Evolutionary conservation across 441 rosid genomes (phyloP), one percentile per base, ranked within the genome.

Genomic region (Syzygium syzygioides): DNA sequence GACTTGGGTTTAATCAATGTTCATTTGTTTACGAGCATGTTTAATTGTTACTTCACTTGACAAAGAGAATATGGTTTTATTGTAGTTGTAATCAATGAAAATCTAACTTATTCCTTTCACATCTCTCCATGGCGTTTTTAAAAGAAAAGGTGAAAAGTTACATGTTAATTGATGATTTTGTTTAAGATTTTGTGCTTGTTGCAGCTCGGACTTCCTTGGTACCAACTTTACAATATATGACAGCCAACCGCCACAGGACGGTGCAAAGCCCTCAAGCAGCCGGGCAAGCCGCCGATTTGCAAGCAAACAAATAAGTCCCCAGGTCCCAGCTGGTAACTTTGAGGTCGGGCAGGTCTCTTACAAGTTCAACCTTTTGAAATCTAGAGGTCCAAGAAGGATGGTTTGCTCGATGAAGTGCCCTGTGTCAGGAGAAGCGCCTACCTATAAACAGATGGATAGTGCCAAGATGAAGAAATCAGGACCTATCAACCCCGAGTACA

Each of bases 301-400:
- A 37, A 96, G 97, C 88, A 97, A 97, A 90, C 99, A 94, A 92
- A 96, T 96, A 91, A 95, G 98, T 90, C 99, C 99, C 71, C 98
- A 97, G 91, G 95, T 96, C 87, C 94, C 99, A 12, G 96, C 99
- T 7, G 98, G 98, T 59, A 97, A 94, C 94, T 97, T 96, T 89
- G 96, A 96, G 93, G 94, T 96, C 4, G 99, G 99, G 66, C 95
- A 95, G 37, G 96, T 97, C 50, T 91, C 96, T 7, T 97, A 97
- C 92, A 97, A 97, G 93, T 97, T 96, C 92, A 97, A 97, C 93
- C 95, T 96, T 87, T 91, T 97, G 87, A 96, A 96, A 91, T 97
- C 99, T 87, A 94, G 99, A 92, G 98, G 99, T 90, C 99, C 99
- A 17, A 94, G 99, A 92, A 96, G 99, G 91, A 96, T 97, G 98